Conservation (phyloP, 306 rosid genomes). For the Cucumis sativus region Cucumber_9930_V3 NC_026657.2:40328501-40329000, state of each 20-base stretch:
- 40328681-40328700: too few relatives aligned
- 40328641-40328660: too few relatives aligned
- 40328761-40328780: neutral
- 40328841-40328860: too few relatives aligned
- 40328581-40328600: neutral
- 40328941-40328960: conserved; percentile 77
- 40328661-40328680: too few relatives aligned
- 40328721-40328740: neutral
- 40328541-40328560: too few relatives aligned
- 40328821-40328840: too few relatives aligned
- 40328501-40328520: too few relatives aligned
- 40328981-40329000: conserved; percentile 72
- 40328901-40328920: conserved; percentile 63
- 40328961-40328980: conserved; percentile 53
- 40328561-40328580: neutral
- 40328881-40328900: conserved; percentile 48
- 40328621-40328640: neutral
- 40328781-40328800: too few relatives aligned
- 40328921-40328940: conserved; percentile 49
- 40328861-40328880: conserved; percentile 27
- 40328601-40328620: neutral
- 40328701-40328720: too few relatives aligned
- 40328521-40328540: neutral
- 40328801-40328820: too few relatives aligned
- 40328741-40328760: neutral